phyloP scores from a whole-genome alignment of 169 alveolate species.

The Plasmodium relictum region DNA sequence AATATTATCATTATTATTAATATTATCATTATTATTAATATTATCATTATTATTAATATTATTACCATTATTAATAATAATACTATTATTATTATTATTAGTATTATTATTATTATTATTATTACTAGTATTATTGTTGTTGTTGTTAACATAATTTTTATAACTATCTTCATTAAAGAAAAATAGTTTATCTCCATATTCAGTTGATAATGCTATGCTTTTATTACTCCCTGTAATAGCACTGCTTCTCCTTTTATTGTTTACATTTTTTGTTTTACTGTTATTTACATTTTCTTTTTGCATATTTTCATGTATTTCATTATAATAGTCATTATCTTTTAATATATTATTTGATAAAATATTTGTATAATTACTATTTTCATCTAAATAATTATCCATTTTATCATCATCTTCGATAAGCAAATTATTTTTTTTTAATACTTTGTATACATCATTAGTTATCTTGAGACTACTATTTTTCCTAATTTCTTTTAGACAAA shows the following conservation, averaged over 20 bases:
- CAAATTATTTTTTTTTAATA: conserved; percentile 19
- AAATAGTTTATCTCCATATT: no score
- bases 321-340: background rate
- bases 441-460: conserved; percentile 10
- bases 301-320: background rate
- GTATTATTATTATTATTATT: no score
- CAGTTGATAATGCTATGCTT: no score
- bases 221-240: background rate
- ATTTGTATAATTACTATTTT: background rate
- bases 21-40: no score
- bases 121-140: no score
- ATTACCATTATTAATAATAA: no score
- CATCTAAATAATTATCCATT: background rate
- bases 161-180: background rate
- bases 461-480: conserved; percentile 1
- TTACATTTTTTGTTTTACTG: background rate
- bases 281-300: background rate
- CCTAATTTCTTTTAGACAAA: conserved; percentile 46
- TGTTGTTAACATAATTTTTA: background rate
- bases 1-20: no score
- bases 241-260: conserved; percentile 13
- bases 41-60: no score
- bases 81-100: no score
- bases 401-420: background rate
- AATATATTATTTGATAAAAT: background rate